Conservation (phyloP, 768 basidiomycete genomes). For the Macrolepiota dolichaula region DNA sequence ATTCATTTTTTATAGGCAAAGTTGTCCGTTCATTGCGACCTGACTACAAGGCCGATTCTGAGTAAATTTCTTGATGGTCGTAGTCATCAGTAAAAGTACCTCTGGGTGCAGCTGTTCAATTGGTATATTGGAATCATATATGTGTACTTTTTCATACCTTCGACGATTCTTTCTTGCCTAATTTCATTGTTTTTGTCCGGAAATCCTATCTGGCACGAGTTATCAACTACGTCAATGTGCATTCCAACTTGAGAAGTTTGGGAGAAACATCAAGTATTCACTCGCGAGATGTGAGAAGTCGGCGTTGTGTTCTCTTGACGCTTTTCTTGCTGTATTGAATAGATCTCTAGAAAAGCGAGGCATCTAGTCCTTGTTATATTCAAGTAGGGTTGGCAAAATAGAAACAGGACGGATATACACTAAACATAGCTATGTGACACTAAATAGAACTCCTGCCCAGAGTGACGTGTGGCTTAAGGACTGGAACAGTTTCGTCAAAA, state of each 20-base stretch:
- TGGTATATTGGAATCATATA: neutral
- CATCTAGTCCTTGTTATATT: no score
- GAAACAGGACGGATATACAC: no score
- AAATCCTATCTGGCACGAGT: neutral
- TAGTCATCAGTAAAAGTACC: slow-evolving; percentile 1
- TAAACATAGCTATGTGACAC: no score
- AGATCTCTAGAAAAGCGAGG: no score
- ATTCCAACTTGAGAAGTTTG: neutral
- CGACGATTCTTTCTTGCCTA: neutral
- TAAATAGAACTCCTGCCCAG: no score
- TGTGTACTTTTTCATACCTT: neutral
- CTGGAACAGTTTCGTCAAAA: no score
- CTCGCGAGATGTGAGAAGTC: no score
- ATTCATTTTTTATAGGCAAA: slow-evolving; percentile 56
- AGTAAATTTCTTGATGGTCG: slow-evolving; percentile 20
- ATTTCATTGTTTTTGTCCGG: neutral
- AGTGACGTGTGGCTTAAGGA: no score
- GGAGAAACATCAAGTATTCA: neutral
- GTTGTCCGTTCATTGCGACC: slow-evolving; percentile 86
- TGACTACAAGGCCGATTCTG: slow-evolving; percentile 71
- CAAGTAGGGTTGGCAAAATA: no score
- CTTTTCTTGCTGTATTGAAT: no score
- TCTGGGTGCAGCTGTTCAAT: neutral
- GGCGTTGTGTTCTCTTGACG: no score
- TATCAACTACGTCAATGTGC: neutral